Base-by-base conservation (phyloP, 495 filamentous ascomycete species). In the Lasiosphaeria ovina region DNA sequence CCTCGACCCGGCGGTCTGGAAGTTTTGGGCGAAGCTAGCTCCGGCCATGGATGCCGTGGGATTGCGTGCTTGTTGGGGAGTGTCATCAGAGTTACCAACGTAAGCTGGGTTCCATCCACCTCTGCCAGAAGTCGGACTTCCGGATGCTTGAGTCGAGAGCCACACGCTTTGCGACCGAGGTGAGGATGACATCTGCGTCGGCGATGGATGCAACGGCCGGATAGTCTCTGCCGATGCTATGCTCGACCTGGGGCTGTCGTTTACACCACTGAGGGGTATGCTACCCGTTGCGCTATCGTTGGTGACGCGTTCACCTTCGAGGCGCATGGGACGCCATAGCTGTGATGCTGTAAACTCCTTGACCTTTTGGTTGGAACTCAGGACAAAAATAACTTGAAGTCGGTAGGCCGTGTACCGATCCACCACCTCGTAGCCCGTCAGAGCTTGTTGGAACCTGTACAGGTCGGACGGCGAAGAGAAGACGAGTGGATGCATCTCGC, bases 361-460 rank as follows among this genome's bases (percentile, higher is more conserved):
- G 10, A 55, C 34, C 59, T 50, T 55, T 9, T 40, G n/a, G 35
- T 54, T 45, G 4, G 16, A 5, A 0, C 31, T 34, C 44, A 56
- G n/a, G 16, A 61, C 52, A 49, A 55, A 61, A 7, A 61, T 50
- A 12, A 51, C 53, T 34, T 44, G 52, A 1, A 61, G 34, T n/a
- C 35, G 32, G 34, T 51, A 50, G 3, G 16, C 35, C 51, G 55
- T 61, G 16, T 61, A 55, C 16, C n/a, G 12, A 33, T 61, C 58
- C 0, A 61, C 52, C 7, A 61, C 51, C 16, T 51, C 51, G 31
- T 55, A 61, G 9, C 58, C 58, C 1, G 52, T 61, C 42, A 61
- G 34, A 44, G 58, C 58, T 35, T 55, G 51, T 16, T 61, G 58
- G 50, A 61, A 61, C 33, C 9, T 32, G 35, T 36, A 55, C 33